Evolutionary conservation across 352 stramenopile species (phyloP).

Genomic region (Globisporangium paddicum): DNA sequence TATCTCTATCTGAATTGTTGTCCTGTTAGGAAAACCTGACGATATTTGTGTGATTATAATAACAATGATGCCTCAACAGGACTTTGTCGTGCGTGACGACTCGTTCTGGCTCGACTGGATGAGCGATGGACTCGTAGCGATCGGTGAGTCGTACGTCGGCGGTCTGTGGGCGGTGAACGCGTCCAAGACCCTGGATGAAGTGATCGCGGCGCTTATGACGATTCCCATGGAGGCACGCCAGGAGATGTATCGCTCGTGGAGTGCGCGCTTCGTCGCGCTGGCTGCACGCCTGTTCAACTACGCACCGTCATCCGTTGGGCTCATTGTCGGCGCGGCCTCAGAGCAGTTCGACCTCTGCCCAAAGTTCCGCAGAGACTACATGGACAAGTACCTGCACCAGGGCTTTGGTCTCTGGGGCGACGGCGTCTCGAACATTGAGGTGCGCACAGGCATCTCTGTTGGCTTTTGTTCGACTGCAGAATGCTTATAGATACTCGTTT

Average conservation of each 20-base stretch:
- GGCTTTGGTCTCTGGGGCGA: conserved; percentile 72
- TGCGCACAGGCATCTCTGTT: not conserved
- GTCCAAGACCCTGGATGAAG: conserved; percentile 52
- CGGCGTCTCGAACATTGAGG: conserved; percentile 40
- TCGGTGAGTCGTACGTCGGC: conserved; percentile 78
- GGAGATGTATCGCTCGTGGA: conserved; percentile 87
- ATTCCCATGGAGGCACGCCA: conserved; percentile 77
- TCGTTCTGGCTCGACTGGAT: conserved; percentile 87
- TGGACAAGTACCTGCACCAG: conserved; percentile 75
- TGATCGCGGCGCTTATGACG: conserved; percentile 70
- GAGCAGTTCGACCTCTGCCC: conserved; percentile 77
- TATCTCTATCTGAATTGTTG: no score
- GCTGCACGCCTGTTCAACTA: conserved; percentile 78
- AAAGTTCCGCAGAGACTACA: conserved; percentile 63
- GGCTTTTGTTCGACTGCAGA: not conserved
- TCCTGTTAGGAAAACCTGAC: not conserved
- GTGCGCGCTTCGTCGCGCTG: conserved; percentile 63
- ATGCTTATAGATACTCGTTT: not conserved
- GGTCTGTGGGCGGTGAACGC: conserved; percentile 64
- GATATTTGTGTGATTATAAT: not conserved
- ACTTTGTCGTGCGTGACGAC: conserved; percentile 75
- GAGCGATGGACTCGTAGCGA: conserved; percentile 76
- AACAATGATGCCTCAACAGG: no score
- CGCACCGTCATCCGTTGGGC: conserved; percentile 53
- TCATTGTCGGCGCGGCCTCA: conserved; percentile 59